These are phyloP conservation scores for Metschnikowia cerradonensis DNA, from an alignment of 805 yeast genomes.

Conservation along the genomic window DNA sequence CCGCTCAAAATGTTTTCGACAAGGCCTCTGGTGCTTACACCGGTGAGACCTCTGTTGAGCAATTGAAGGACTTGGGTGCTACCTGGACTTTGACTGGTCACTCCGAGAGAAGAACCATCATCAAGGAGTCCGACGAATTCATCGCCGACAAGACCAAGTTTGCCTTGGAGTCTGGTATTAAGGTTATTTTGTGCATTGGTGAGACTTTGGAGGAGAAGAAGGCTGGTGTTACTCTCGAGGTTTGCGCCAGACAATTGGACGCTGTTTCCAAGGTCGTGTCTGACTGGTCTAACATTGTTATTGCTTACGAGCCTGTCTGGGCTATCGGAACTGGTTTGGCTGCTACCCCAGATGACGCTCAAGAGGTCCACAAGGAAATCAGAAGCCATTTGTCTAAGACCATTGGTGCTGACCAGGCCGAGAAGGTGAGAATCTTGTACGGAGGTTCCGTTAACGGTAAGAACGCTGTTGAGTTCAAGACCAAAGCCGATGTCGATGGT, in stretches of 20 bases:
- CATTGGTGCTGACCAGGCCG: slow-evolving; percentile 77
- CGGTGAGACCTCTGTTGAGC: slow-evolving; percentile 89
- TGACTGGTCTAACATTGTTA: slow-evolving; percentile 89
- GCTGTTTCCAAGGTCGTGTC: slow-evolving; percentile 77
- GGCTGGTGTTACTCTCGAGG: slow-evolving; percentile 78
- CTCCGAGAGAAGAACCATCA: slow-evolving; percentile 95
- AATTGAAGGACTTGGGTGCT: slow-evolving; percentile 87
- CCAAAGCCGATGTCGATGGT: slow-evolving; percentile 92
- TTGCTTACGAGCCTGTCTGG: slow-evolving; percentile 99
- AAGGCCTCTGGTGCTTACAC: slow-evolving; percentile 96
- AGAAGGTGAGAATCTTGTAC: slow-evolving; percentile 81
- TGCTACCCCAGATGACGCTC: slow-evolving; percentile 98
- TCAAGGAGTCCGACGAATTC: slow-evolving; percentile 85
- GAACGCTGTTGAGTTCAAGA: slow-evolving; percentile 87
- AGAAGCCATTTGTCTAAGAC: slow-evolving; percentile 76
- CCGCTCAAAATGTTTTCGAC: slow-evolving; percentile 88
- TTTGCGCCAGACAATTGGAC: slow-evolving; percentile 82
- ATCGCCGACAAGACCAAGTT: slow-evolving; percentile 92
- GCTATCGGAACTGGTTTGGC: slow-evolving; percentile 99
- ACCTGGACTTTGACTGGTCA: slow-evolving; percentile 96
- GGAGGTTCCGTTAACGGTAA: slow-evolving; percentile 98
- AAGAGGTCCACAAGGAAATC: slow-evolving; percentile 85
- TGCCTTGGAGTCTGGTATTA: slow-evolving; percentile 84
- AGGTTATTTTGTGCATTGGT: slow-evolving; percentile 95
- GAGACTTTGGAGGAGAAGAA: slow-evolving; percentile 95